A percentile compares a stretch with the other conserved stretches of the same genome.
Evolutionary conservation across 2,329 filamentous ascomycete species (phyloP).

Genomic region (Daldinia sp.): DNA sequence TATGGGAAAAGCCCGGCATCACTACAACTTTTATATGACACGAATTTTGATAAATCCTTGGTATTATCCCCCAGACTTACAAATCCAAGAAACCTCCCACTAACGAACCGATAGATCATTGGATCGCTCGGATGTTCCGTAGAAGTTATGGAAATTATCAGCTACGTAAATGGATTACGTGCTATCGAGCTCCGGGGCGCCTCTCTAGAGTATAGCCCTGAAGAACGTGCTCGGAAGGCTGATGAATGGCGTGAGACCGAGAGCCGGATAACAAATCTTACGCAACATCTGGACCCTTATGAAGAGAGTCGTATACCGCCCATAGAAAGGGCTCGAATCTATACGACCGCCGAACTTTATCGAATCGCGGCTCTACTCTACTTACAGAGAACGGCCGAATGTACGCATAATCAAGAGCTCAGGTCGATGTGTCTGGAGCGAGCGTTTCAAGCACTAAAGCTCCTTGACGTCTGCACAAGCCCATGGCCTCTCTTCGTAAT

Average conservation of each 20-base stretch:
- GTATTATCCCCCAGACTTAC: constrained; percentile 35
- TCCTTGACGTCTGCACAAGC: constrained; percentile 54
- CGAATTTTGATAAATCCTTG: constrained; percentile 45
- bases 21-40: constrained; percentile 44
- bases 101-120: constrained; percentile 51
- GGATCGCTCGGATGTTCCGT: constrained; percentile 58
- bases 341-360: constrained; percentile 60
- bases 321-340: constrained; percentile 44
- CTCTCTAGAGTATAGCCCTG: constrained; percentile 37
- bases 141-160: constrained; percentile 55
- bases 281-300: constrained; percentile 43
- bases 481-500: constrained; percentile 60
- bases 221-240: constrained; percentile 42
- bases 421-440: constrained; percentile 45
- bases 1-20: constrained; percentile 42
- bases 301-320: constrained; percentile 45
- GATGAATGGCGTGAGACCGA: constrained; percentile 44
- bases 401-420: constrained; percentile 40
- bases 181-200: constrained; percentile 45
- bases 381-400: constrained; percentile 44
- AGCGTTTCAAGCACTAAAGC: constrained; percentile 49
- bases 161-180: constrained; percentile 50
- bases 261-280: constrained; percentile 40
- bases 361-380: constrained; percentile 58
- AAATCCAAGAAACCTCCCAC: not conserved